Base-by-base conservation (phyloP, 1,139 yeast species). In the Scheffersomyces stambukii region DNA sequence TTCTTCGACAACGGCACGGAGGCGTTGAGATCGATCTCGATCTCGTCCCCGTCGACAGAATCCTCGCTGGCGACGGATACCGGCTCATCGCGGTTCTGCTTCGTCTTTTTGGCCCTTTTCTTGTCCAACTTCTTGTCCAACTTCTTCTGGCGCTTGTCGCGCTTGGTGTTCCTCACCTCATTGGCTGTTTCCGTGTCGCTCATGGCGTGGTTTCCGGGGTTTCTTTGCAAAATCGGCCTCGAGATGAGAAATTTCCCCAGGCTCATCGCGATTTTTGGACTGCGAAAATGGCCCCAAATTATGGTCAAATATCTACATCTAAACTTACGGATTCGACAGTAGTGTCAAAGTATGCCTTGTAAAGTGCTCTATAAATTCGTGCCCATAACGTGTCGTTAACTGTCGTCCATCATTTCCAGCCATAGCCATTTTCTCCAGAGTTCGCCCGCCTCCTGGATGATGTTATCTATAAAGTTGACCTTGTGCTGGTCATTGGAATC, bases 1-100 rank as follows among this genome's bases (percentile, higher is more conserved):
- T 91, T 91, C 57, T 85, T 88, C 11, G 96, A 88, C 30, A 89
- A 64, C 1, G 98, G 97, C 6, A 82, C 75, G 4, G 86, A 79
- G 25, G 78, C 83, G 16, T 70, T 64, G 33, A 91, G 64, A 49
- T 88, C 91, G 41, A 91, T 85, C 48, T 82, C 94, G 25, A 91
- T 69, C 51, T 86, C 95, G 20, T 70, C 78, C 21, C 45, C 37
- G 11, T 48, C 46, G 21, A 38, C 42, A 18, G 37, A 33, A 20
- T 40, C 38, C 30, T 46, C 31, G 46, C 28, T 33, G 43, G 25
- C 35, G 32, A 26, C 30, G 28, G 12, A 25, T 21, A 27, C 36
- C 41, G 21, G 19, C 25, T 22, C 31, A 28, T 13, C 21, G 28
- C 16, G 33, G 29, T 24, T 29, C 31, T 21, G 30, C 37, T 25